A percentile compares a stretch with the other conserved stretches of the same genome.
These are phyloP conservation scores for Pharus latifolius DNA, from an alignment of 176 grass and related monocot species.

Conservation along the genomic window DNA sequence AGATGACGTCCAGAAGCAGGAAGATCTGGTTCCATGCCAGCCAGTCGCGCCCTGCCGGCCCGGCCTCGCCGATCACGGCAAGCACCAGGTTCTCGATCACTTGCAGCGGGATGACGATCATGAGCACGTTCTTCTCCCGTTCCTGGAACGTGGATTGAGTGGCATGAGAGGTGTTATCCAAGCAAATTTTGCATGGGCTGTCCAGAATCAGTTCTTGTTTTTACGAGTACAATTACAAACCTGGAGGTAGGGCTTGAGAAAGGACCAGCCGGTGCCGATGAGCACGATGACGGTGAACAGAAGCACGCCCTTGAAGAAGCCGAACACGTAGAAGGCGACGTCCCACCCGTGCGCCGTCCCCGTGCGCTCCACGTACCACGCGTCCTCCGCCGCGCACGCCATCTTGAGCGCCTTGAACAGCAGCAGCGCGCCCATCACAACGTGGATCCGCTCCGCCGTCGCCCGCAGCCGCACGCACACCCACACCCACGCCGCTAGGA, in stretches of 20 bases:
- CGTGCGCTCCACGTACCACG: conserved; percentile 40
- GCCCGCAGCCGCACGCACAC: conserved; percentile 21
- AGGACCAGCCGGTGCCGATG: conserved; percentile 70
- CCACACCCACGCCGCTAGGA: conserved; percentile 29
- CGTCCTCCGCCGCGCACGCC: conserved; percentile 62
- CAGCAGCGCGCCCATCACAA: conserved; percentile 51
- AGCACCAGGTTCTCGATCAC: conserved; percentile 48
- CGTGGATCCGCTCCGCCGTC: conserved; percentile 42
- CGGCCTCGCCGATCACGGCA: conserved; percentile 43
- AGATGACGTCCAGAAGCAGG: conserved; percentile 44
- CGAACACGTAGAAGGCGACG: conserved; percentile 58
- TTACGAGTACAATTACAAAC: too few species aligned
- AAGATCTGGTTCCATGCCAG: conserved; percentile 46
- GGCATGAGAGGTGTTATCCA: too few species aligned
- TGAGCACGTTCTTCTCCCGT: conserved; percentile 45
- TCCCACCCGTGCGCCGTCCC: conserved; percentile 64
- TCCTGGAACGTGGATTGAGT: conserved; percentile 15
- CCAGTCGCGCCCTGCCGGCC: conserved; percentile 28
- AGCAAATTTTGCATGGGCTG: too few species aligned
- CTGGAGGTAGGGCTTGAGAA: conserved; percentile 63
- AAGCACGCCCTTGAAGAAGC: conserved; percentile 58
- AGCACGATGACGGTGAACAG: conserved; percentile 69
- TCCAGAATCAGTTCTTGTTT: too few species aligned
- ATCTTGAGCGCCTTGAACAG: conserved; percentile 72
- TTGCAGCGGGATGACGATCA: conserved; percentile 55